Evolutionary conservation across 2,329 filamentous ascomycete species (phyloP), one percentile per base, ranked within the genome.

Genomic region (Lachnellula cervina): DNA sequence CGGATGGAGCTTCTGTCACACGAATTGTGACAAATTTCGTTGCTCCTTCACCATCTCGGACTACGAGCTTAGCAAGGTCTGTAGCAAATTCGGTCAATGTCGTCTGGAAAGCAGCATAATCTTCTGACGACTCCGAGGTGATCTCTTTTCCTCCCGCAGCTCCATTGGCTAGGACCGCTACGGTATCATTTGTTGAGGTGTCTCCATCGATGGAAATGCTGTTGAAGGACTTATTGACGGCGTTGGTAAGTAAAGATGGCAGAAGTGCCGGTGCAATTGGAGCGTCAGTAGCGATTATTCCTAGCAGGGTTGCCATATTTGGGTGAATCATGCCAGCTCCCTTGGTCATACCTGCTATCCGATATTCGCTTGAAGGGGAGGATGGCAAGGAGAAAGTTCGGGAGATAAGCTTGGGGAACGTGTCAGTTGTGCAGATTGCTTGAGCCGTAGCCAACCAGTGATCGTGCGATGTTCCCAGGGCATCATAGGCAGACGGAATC

Each of bases 251-350:
- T 14, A 94, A 79, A 0, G 79, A 72, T 49, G 85, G 82, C 57
- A 97, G 82, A 9, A 87, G 80, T 0, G 73, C 69, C 3, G 88
- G 78, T 0, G 84, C 79, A 66, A 97, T 82, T 32, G 91, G 88
- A 0, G 88, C 93, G 66, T 99, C 94, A 14, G 94, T 99, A 67
- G 90, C 91, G 67, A 97, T 81, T 59, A 97, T 88, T 52, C 90
- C 91, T 37, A 99, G 84, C 35, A 97, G 82, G 0, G 94, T 99
- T 32, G 91, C 94, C 92, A 99, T 96, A 77, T 99, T 97, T 48
- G 94, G 94, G 70, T 97, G 92, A 71, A 99, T 96, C 94, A 99
- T 99, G 68, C 94, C 94, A 5, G 94, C 94, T 55, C 94, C 94
- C 77, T 99, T 99, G 68, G 93, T 96, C 84, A 96, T 95, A 65